Percentiles rank a stretch among this genome's conserved stretches.
Conservation (phyloP, 192 early-diverging fungal species). For the Backusella morwellensis region DNA sequence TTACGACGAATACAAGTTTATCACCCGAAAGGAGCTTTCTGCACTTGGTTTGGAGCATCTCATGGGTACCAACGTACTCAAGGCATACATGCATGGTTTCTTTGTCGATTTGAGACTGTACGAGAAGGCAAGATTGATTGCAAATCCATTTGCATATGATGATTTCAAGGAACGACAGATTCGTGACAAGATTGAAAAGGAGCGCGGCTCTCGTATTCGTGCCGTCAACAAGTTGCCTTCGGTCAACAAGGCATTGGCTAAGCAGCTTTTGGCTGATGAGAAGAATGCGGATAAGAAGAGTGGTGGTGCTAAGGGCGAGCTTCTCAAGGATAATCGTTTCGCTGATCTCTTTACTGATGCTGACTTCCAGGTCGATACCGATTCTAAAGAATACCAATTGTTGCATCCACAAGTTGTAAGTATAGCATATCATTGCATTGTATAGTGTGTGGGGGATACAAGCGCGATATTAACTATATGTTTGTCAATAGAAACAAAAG, state of each 20-base stretch:
- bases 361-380: slow-evolving; percentile 90
- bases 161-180: slow-evolving; percentile 82
- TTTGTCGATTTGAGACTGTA: slow-evolving; percentile 95
- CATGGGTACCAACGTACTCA: slow-evolving; percentile 88
- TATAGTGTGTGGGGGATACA: neutral
- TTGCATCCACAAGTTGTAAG: slow-evolving; percentile 49
- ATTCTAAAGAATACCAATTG: slow-evolving; percentile 76
- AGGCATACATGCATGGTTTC: slow-evolving; percentile 99
- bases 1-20: slow-evolving; percentile 99
- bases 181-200: slow-evolving; percentile 80
- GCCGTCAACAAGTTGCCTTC: slow-evolving; percentile 86
- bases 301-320: slow-evolving; percentile 32
- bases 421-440: neutral
- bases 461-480: neutral
- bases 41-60: slow-evolving; percentile 87
- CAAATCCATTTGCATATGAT: slow-evolving; percentile 95
- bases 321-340: slow-evolving; percentile 87
- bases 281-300: slow-evolving; percentile 43
- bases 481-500: slow-evolving; percentile 4
- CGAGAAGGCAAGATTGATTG: slow-evolving; percentile 92
- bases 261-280: slow-evolving; percentile 56
- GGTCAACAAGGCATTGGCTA: slow-evolving; percentile 89
- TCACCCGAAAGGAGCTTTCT: slow-evolving; percentile 85
- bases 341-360: slow-evolving; percentile 83
- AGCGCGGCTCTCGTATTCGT: slow-evolving; percentile 84